These are phyloP conservation scores for Cyclotella baltica DNA, from an alignment of 108 stramenopile genomes.

Conservation along the genomic window DNA sequence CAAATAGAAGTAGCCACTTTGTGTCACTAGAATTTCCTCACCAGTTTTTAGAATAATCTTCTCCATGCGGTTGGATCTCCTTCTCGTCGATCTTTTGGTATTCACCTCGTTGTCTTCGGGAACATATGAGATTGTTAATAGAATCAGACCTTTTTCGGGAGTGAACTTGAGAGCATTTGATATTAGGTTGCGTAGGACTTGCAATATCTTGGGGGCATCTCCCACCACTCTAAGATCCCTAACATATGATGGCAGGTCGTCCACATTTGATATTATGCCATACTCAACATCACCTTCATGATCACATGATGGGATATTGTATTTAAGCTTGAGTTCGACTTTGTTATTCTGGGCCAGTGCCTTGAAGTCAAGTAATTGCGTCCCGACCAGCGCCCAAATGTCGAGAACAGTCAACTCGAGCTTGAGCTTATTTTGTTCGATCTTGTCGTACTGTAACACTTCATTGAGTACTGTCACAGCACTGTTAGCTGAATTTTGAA, in stretches of 20 bases:
- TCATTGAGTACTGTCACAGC: constrained; percentile 62
- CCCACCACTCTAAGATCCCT: constrained; percentile 44
- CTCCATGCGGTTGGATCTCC: constrained; percentile 31
- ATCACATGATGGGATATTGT: not conserved
- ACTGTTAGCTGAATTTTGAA: constrained; percentile 29
- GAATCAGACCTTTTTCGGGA: constrained; percentile 36
- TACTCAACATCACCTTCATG: not conserved
- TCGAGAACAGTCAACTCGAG: not conserved
- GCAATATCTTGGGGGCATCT: constrained; percentile 47
- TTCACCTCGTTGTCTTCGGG: constrained; percentile 12
- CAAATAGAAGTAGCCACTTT: constrained; percentile 39
- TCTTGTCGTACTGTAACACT: constrained; percentile 53
- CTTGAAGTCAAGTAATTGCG: not conserved
- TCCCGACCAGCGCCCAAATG: not conserved
- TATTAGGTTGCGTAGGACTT: constrained; percentile 63
- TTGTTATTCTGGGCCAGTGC: not conserved
- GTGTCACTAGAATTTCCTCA: not conserved
- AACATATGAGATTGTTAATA: constrained; percentile 29
- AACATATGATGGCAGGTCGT: constrained; percentile 9
- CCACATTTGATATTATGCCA: not conserved
- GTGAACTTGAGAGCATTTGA: constrained; percentile 77
- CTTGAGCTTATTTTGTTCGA: not conserved
- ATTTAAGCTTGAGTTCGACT: not conserved
- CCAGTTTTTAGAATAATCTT: constrained; percentile 23
- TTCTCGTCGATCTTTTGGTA: not conserved